Evolutionary conservation across 805 yeast species (phyloP).

Genomic region (Alloascoidea hylecoeti): DNA sequence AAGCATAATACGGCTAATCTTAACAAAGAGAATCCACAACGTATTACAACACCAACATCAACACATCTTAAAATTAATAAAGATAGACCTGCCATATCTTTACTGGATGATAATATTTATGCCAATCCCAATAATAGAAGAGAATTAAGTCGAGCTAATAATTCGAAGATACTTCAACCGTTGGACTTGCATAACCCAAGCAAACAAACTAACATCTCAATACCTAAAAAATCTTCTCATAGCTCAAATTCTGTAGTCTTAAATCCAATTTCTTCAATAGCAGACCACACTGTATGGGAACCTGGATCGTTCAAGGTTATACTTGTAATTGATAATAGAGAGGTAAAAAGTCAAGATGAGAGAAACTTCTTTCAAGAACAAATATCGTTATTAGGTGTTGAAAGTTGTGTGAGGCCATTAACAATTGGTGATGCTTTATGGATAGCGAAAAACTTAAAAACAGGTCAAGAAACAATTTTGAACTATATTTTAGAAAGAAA

Average conservation of each 20-base stretch:
- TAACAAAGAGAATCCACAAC: neutral
- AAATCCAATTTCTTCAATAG: no score
- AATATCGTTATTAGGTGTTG: conserved; percentile 32
- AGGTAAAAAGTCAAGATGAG: conserved; percentile 52
- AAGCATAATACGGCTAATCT: no score
- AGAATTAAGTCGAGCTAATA: no score
- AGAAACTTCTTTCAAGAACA: conserved; percentile 55
- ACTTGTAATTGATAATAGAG: conserved; percentile 70
- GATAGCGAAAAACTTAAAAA: conserved; percentile 58
- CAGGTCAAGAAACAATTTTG: conserved; percentile 51
- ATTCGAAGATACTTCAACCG: no score
- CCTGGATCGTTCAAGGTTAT: conserved; percentile 42
- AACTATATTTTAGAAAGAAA: conserved; percentile 86
- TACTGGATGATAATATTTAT: neutral
- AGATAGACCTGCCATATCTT: no score
- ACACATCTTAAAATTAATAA: neutral
- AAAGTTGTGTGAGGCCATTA: conserved; percentile 39
- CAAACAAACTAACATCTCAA: neutral
- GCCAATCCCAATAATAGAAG: neutral
- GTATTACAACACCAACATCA: neutral
- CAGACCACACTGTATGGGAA: conserved; percentile 50
- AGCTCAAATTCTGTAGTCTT: neutral
- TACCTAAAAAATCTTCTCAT: neutral
- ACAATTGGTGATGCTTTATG: conserved; percentile 83
- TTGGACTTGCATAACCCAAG: neutral